Conservation (phyloP, 2,329 filamentous ascomycete genomes). For the Penicillium digitatum region DNA sequence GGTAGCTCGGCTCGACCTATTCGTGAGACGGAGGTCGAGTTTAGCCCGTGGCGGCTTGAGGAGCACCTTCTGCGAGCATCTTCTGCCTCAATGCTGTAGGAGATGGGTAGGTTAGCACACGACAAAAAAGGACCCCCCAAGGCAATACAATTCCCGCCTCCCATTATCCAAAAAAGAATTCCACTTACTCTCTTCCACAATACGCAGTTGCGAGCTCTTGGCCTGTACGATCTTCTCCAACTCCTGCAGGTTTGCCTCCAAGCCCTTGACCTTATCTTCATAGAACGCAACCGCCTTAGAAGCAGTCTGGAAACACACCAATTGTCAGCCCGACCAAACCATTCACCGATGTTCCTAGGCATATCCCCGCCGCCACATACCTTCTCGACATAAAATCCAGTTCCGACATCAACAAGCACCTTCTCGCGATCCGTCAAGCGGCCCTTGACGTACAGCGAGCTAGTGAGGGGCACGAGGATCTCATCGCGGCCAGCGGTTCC, state of each 20-base stretch:
- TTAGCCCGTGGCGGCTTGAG: constrained; percentile 29
- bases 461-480: constrained; percentile 90
- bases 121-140: not conserved
- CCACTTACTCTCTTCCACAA: constrained; percentile 78
- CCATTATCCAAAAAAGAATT: not conserved
- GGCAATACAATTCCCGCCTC: not conserved
- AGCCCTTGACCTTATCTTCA: constrained; percentile 61
- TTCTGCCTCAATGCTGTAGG: constrained; percentile 50
- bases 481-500: constrained; percentile 35
- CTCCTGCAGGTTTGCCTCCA: constrained; percentile 62
- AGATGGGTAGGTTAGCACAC: constrained; percentile 20
- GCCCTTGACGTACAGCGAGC: constrained; percentile 89
- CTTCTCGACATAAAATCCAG: constrained; percentile 94
- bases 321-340: not conserved
- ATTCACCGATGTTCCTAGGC: not conserved
- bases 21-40: not conserved
- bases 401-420: constrained; percentile 88
- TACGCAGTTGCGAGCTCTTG: constrained; percentile 78
- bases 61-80: constrained; percentile 44
- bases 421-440: constrained; percentile 68
- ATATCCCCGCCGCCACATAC: constrained; percentile 38
- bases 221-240: constrained; percentile 64
- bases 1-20: not conserved
- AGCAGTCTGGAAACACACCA: constrained; percentile 41
- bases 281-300: constrained; percentile 65